A percentile compares a stretch with the other conserved stretches of the same genome.
Evolutionary conservation across 306 rosid genomes (phyloP).

Genomic region (Echinosophora koreensis): DNA sequence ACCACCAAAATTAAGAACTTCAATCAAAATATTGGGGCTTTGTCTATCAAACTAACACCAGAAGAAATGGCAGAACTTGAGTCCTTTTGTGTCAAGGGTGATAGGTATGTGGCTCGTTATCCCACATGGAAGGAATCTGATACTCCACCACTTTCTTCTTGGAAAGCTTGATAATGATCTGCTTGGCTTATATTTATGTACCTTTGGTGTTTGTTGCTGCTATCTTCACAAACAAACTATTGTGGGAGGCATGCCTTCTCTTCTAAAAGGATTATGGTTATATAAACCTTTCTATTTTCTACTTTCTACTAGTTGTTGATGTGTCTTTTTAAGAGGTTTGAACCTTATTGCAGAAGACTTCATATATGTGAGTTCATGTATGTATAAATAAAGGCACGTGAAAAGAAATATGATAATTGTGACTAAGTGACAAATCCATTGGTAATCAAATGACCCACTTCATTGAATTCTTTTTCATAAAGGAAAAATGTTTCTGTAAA

Average conservation of each 20-base stretch:
- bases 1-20: slow-evolving; percentile 67
- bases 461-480: too few relatives aligned
- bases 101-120: not conserved
- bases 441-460: too few relatives aligned
- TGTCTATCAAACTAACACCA: slow-evolving; percentile 57
- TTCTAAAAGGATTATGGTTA: slow-evolving; percentile 12
- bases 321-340: not conserved
- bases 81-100: slow-evolving; percentile 64
- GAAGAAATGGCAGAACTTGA: slow-evolving; percentile 66
- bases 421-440: too few relatives aligned
- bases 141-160: slow-evolving; percentile 68
- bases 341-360: not conserved
- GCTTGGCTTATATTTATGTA: not conserved
- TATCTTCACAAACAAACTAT: not conserved
- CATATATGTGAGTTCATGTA: not conserved
- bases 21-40: slow-evolving; percentile 57
- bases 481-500: too few relatives aligned
- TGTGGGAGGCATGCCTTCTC: not conserved
- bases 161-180: slow-evolving; percentile 43
- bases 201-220: not conserved
- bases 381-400: slow-evolving; percentile 1
- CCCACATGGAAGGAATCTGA: slow-evolving; percentile 58
- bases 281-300: not conserved
- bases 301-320: not conserved
- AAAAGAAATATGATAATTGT: not conserved